Percentiles rank a stretch among this genome's conserved stretches.
These are phyloP conservation scores for Annulohypoxylon truncatum DNA, from an alignment of 2,329 filamentous ascomycete species.

Conservation along the genomic window DNA sequence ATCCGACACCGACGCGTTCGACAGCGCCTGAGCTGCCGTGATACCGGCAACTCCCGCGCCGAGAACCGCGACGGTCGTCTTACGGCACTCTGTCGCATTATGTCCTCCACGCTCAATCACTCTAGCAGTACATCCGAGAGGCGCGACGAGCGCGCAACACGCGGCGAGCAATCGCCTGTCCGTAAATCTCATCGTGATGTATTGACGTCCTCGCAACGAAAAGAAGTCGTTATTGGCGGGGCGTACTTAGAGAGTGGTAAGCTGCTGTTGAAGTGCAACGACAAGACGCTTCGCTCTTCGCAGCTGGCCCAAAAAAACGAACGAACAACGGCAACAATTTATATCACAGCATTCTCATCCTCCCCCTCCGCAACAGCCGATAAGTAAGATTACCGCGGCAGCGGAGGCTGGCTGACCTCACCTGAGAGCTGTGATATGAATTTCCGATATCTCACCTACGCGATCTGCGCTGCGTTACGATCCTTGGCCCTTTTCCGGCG, in stretches of 20 bases:
- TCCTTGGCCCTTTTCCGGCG: slow-evolving; percentile 9
- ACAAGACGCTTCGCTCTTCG: not conserved
- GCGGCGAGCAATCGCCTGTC: slow-evolving; percentile 1
- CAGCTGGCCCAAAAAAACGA: not conserved
- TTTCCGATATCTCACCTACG: slow-evolving; percentile 16
- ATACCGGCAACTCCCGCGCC: slow-evolving; percentile 73
- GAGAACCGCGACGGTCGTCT: slow-evolving; percentile 56
- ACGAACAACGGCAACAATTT: not conserved
- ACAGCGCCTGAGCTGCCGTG: slow-evolving; percentile 71
- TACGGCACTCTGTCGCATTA: slow-evolving; percentile 42
- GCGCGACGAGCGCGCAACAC: slow-evolving; percentile 23
- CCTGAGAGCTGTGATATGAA: slow-evolving; percentile 1
- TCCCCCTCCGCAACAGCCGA: slow-evolving; percentile 10
- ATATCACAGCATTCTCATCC: not conserved
- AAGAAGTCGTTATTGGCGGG: not conserved
- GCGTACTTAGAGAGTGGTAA: not conserved
- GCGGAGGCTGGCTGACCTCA: not conserved
- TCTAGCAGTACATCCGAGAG: slow-evolving; percentile 9
- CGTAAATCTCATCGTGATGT: slow-evolving; percentile 18
- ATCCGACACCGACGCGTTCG: slow-evolving; percentile 70
- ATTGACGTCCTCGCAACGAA: not conserved
- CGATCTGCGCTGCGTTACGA: slow-evolving; percentile 14
- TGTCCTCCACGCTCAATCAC: slow-evolving; percentile 8
- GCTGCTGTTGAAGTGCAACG: not conserved
- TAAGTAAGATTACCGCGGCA: slow-evolving; percentile 15